These are phyloP conservation scores for Lactarius akahatsu DNA, from an alignment of 768 basidiomycete species.

Conservation along the genomic window DNA sequence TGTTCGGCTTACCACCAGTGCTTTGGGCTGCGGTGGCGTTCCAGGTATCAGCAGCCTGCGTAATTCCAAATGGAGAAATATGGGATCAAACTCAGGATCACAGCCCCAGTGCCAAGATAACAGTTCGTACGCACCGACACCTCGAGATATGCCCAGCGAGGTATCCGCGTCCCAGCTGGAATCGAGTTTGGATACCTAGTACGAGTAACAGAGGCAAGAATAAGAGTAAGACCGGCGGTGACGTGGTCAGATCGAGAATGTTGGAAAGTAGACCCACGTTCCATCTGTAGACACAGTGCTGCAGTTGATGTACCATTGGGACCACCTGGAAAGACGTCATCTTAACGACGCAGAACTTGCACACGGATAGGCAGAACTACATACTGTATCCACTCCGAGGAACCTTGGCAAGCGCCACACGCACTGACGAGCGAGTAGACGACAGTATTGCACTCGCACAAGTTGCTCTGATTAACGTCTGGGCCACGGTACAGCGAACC, in stretches of 20 bases:
- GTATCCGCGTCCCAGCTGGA: conserved; percentile 1
- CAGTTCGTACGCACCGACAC: not conserved
- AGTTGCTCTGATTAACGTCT: not conserved
- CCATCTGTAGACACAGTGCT: not conserved
- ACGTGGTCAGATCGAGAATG: not conserved
- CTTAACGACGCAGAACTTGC: not conserved
- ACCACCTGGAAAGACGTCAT: conserved; percentile 8
- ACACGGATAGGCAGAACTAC: not conserved
- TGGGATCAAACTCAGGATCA: no score
- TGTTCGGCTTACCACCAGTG: not conserved
- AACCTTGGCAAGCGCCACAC: conserved; percentile 2
- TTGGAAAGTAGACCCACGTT: not conserved
- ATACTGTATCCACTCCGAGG: conserved; percentile 1
- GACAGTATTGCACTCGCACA: conserved; percentile 12
- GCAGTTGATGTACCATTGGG: conserved; percentile 1
- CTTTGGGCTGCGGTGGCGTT: not conserved
- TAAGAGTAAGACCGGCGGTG: not conserved
- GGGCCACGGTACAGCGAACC: conserved; percentile 2
- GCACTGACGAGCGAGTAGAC: conserved; percentile 17
- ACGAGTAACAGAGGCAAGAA: not conserved
- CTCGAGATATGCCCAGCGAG: conserved; percentile 12
- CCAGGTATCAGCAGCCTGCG: not conserved
- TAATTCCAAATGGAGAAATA: not conserved
- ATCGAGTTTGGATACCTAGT: conserved; percentile 1
- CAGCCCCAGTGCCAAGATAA: not conserved